Evolutionary conservation across 345 rosid species (phyloP).

Genomic region (Populus alba): DNA sequence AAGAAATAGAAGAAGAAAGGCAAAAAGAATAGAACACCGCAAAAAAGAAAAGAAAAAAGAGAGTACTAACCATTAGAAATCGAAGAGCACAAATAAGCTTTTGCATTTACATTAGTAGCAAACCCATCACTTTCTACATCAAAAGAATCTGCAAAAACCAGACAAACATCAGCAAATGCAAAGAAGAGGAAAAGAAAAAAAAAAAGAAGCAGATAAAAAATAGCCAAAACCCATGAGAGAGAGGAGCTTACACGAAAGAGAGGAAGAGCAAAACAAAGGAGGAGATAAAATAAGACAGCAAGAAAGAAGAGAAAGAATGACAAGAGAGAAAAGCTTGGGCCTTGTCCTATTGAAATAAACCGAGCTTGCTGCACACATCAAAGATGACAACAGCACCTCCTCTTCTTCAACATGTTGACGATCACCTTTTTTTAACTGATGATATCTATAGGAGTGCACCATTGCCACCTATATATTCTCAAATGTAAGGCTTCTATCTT

Average conservation of each 20-base stretch:
- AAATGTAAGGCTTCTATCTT: background rate
- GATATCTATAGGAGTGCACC: slow-evolving; percentile 46
- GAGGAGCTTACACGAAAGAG: slow-evolving; percentile 49
- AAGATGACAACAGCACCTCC: slow-evolving; percentile 20
- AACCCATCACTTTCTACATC: slow-evolving; percentile 37
- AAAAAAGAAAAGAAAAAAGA: background rate
- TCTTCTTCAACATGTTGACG: slow-evolving; percentile 41
- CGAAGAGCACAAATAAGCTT: slow-evolving; percentile 48
- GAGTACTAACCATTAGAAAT: slow-evolving; percentile 53
- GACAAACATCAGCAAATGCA: background rate
- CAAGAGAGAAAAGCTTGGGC: slow-evolving; percentile 54
- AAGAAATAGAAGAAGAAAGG: background rate
- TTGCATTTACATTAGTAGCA: slow-evolving; percentile 24
- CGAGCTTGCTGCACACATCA: slow-evolving; percentile 30
- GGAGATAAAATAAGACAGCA: slow-evolving; percentile 56
- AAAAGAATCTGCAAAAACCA: slow-evolving; percentile 53
- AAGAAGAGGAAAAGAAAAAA: background rate
- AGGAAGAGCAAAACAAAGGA: slow-evolving; percentile 48
- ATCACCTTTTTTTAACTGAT: slow-evolving; percentile 48
- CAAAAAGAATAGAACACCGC: background rate
- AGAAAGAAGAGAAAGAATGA: slow-evolving; percentile 64
- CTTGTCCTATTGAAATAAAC: slow-evolving; percentile 46
- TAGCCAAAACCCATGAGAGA: background rate
- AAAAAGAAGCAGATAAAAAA: background rate
- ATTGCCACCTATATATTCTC: slow-evolving; percentile 17